Percentiles rank a stretch among this genome's conserved stretches.
These are phyloP conservation scores for Aleurites moluccanus DNA, from an alignment of 441 rosid genomes.

Conservation along the genomic window DNA sequence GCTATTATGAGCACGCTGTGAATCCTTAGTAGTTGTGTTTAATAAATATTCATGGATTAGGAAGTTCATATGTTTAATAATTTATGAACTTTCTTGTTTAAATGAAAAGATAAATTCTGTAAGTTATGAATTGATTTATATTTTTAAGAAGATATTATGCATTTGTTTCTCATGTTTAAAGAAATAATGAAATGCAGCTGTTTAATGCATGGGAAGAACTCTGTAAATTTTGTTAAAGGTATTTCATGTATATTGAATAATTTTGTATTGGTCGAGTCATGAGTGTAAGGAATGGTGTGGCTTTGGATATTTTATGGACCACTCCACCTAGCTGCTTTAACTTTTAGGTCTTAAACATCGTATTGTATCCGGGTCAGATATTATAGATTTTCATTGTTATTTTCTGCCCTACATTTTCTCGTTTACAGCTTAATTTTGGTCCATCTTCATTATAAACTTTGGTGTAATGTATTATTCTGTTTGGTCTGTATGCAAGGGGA, in stretches of 20 bases:
- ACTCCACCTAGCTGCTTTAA: neutral
- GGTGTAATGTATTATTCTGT: neutral
- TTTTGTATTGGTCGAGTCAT: neutral
- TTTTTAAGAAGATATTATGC: neutral
- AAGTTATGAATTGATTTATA: neutral
- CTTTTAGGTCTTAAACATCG: neutral
- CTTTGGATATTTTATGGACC: neutral
- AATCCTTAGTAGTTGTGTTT: neutral
- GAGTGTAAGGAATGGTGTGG: neutral
- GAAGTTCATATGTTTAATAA: neutral
- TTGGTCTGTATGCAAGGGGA: neutral
- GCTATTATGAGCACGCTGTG: neutral
- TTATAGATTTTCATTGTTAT: neutral
- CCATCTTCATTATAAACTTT: neutral
- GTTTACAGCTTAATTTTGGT: neutral
- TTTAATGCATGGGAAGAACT: neutral
- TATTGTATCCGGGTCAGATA: too few species aligned
- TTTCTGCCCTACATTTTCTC: neutral
- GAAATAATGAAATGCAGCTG: neutral
- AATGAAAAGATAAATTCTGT: neutral
- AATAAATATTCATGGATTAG: neutral
- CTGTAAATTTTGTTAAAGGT: neutral
- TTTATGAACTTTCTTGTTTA: neutral
- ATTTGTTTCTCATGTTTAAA: neutral
- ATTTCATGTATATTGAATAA: neutral